These are phyloP conservation scores for Gynandropsis gynandra DNA, from an alignment of 345 rosid genomes.

Conservation along the genomic window DNA sequence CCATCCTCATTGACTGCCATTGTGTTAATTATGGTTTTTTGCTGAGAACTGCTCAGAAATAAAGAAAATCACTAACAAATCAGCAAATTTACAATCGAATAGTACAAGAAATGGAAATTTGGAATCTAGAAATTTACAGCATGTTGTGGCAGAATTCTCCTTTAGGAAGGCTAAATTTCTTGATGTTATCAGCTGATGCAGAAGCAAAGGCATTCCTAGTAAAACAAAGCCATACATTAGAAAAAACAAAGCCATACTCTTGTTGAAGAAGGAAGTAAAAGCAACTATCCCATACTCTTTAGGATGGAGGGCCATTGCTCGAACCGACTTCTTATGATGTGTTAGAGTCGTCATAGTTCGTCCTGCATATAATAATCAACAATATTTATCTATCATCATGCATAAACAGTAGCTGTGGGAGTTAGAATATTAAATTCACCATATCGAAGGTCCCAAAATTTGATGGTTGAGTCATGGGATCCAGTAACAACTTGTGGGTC, in stretches of 20 bases:
- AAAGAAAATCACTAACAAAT: background rate
- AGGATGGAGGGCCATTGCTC: slow-evolving; percentile 94
- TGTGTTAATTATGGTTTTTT: slow-evolving; percentile 88
- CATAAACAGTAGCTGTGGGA: slow-evolving; percentile 3
- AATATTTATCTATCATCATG: slow-evolving; percentile 1
- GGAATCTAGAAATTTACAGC: slow-evolving; percentile 63
- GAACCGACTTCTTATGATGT: slow-evolving; percentile 96
- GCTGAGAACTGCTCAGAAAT: slow-evolving; percentile 67
- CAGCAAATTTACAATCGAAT: background rate
- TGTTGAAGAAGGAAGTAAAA: slow-evolving; percentile 11
- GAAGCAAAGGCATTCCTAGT: slow-evolving; percentile 88
- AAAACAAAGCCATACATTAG: slow-evolving; percentile 8
- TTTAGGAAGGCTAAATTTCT: slow-evolving; percentile 79
- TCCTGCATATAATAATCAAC: slow-evolving; percentile 40
- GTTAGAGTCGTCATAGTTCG: slow-evolving; percentile 90
- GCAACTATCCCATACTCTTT: slow-evolving; percentile 52
- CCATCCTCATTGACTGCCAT: slow-evolving; percentile 97
- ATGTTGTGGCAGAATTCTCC: slow-evolving; percentile 95
- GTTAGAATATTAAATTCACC: slow-evolving; percentile 37
- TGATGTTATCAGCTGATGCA: slow-evolving; percentile 95
- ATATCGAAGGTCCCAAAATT: slow-evolving; percentile 96
- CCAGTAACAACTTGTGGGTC: slow-evolving; percentile 99
- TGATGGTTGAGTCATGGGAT: slow-evolving; percentile 90
- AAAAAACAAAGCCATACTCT: slow-evolving; percentile 5
- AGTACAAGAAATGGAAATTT: slow-evolving; percentile 10